Percentiles rank a stretch among this genome's conserved stretches.
Evolutionary conservation across 768 basidiomycete species (phyloP).

Genomic region (Mycena vulgaris): DNA sequence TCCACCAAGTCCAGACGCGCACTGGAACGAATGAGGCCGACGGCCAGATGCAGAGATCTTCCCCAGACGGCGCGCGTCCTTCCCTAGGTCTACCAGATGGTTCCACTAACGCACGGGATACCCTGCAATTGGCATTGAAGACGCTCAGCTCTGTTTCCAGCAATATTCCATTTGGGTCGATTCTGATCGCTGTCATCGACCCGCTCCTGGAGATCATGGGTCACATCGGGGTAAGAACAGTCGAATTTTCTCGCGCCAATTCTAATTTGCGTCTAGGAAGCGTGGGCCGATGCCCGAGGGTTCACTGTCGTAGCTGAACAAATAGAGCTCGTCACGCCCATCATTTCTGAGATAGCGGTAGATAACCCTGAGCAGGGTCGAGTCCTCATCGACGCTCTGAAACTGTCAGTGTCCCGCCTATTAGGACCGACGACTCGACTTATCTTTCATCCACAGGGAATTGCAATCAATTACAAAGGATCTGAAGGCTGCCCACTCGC

Average conservation of each 20-base stretch:
- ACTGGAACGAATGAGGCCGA: too few species aligned
- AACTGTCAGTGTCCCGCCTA: neutral
- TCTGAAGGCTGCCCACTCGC: neutral
- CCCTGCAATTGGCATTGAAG: neutral
- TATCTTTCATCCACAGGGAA: neutral
- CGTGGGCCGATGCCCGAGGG: conserved; percentile 4
- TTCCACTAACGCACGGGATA: too few species aligned
- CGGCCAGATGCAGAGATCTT: too few species aligned
- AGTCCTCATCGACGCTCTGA: neutral
- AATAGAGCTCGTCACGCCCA: conserved; percentile 16
- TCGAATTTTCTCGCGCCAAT: neutral
- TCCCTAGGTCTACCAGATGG: too few species aligned
- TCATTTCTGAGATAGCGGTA: conserved; percentile 6
- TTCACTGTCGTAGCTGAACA: conserved; percentile 10
- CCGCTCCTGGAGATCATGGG: neutral
- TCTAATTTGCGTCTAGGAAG: neutral
- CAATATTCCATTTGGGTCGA: neutral
- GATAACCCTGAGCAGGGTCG: neutral
- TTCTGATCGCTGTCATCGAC: neutral
- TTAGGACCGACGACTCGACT: neutral
- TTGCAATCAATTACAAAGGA: conserved; percentile 19
- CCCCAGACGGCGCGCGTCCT: too few species aligned
- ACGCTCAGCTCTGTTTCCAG: neutral
- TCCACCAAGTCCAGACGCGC: too few species aligned
- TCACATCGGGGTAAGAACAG: conserved; percentile 7